Percentiles rank a stretch among this genome's conserved stretches.
These are phyloP conservation scores for Ceratocystis eucalypticola DNA, from an alignment of 2,329 filamentous ascomycete genomes.

Conservation along the genomic window DNA sequence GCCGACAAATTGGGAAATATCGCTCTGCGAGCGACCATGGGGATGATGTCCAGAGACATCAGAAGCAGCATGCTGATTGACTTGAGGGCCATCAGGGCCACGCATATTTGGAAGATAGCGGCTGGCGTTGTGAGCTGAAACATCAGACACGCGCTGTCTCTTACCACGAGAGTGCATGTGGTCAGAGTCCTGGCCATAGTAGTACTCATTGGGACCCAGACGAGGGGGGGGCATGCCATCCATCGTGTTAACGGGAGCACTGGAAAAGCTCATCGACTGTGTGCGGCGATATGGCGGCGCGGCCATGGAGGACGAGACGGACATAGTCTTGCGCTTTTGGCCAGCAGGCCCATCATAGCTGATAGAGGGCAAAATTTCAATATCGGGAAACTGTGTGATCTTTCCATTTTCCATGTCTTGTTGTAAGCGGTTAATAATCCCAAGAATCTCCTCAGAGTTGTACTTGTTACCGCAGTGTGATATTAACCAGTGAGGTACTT, in stretches of 20 bases:
- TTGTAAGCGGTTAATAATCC: constrained; percentile 35
- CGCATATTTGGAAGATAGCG: constrained; percentile 15
- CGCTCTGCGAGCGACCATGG: constrained; percentile 18
- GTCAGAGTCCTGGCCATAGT: constrained; percentile 12
- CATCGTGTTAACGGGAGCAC: constrained; percentile 5
- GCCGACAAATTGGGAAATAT: constrained; percentile 17
- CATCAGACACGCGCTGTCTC: constrained; percentile 15
- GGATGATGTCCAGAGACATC: constrained; percentile 1
- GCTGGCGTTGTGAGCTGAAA: constrained; percentile 15
- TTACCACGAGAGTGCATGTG: constrained; percentile 14
- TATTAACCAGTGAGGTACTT: constrained; percentile 38
- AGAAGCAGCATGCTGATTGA: neutral
- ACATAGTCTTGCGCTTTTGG: constrained; percentile 17
- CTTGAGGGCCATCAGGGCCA: constrained; percentile 7
- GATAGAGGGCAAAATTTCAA: constrained; percentile 46
- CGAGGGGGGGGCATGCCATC: constrained; percentile 17
- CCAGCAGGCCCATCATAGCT: constrained; percentile 18
- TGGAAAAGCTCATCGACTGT: constrained; percentile 26
- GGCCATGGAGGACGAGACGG: constrained; percentile 9
- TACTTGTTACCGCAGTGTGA: constrained; percentile 35
- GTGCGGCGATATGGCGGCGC: constrained; percentile 23
- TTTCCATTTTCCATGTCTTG: constrained; percentile 32
- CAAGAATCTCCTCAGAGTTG: constrained; percentile 34
- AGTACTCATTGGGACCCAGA: constrained; percentile 10
- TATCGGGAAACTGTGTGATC: constrained; percentile 39